Evolutionary conservation across 306 rosid species (phyloP).

Genomic region (Castanea crenata): DNA sequence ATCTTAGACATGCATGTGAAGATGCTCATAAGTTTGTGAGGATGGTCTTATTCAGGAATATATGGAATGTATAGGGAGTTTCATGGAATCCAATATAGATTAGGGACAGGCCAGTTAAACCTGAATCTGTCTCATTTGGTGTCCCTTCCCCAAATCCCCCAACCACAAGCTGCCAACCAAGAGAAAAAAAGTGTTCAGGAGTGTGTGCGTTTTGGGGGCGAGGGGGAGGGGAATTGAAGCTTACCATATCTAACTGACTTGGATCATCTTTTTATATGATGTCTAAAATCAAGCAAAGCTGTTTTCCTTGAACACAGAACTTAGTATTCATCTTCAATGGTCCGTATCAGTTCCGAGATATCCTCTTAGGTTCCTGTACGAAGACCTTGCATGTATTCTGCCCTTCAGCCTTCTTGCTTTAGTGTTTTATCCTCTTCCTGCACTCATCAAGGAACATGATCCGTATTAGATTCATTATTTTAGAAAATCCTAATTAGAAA

Average conservation of each 20-base stretch:
- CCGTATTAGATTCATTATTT: constrained; percentile 10
- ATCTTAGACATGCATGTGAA: not conserved
- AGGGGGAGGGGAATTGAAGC: too few relatives aligned
- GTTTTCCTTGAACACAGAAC: not conserved
- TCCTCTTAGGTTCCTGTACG: not conserved
- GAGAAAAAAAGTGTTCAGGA: not conserved
- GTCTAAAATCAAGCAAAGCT: not conserved
- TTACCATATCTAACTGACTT: not conserved
- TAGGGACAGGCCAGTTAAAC: not conserved
- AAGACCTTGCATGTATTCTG: not conserved
- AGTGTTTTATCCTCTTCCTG: not conserved
- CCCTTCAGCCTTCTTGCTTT: not conserved
- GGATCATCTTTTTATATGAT: not conserved
- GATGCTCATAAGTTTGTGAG: not conserved
- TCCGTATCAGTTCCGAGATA: not conserved
- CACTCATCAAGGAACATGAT: not conserved
- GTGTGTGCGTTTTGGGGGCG: too few relatives aligned
- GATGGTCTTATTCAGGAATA: not conserved
- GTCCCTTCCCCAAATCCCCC: not conserved
- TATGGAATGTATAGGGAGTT: not conserved
- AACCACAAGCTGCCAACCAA: not conserved
- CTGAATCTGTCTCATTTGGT: not conserved
- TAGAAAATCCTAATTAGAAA: constrained; percentile 1
- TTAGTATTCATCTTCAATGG: not conserved
- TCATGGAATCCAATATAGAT: not conserved